Conservation (phyloP, 331 rosid genomes). For the Pyrus hybrid region DNA sequence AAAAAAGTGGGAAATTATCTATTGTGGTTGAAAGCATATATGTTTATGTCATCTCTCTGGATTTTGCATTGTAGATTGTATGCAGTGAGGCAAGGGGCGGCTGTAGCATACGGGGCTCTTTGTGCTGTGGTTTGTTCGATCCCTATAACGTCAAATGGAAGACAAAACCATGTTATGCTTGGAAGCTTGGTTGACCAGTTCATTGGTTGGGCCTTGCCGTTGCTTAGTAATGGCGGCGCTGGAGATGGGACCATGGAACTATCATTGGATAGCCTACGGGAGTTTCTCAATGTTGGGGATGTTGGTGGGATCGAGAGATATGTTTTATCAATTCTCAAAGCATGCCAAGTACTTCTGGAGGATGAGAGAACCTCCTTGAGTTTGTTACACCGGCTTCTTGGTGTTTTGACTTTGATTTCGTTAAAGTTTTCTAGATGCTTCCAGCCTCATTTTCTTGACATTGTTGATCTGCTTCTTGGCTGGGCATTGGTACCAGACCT, state of each 20-base stretch:
- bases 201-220: constrained; percentile 86
- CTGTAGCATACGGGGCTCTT: constrained; percentile 71
- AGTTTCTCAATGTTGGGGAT: constrained; percentile 76
- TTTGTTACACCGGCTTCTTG: constrained; percentile 52
- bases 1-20: neutral
- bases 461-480: constrained; percentile 78
- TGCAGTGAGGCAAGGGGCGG: constrained; percentile 72
- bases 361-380: constrained; percentile 87
- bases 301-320: constrained; percentile 71
- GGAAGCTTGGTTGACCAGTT: constrained; percentile 75
- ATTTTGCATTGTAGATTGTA: constrained; percentile 36
- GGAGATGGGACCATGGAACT: constrained; percentile 56
- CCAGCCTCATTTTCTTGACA: constrained; percentile 81
- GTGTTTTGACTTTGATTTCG: constrained; percentile 60
- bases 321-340: constrained; percentile 73
- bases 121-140: constrained; percentile 64
- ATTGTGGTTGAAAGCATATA: neutral
- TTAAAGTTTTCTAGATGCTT: constrained; percentile 69
- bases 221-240: constrained; percentile 43
- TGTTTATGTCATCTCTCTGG: constrained; percentile 3
- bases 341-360: constrained; percentile 81
- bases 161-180: constrained; percentile 71
- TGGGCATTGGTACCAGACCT: constrained; percentile 90
- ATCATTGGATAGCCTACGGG: constrained; percentile 75
- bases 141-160: constrained; percentile 50